Evolutionary conservation across 768 basidiomycete species (phyloP).

Genomic region (Peribolospora baueri): DNA sequence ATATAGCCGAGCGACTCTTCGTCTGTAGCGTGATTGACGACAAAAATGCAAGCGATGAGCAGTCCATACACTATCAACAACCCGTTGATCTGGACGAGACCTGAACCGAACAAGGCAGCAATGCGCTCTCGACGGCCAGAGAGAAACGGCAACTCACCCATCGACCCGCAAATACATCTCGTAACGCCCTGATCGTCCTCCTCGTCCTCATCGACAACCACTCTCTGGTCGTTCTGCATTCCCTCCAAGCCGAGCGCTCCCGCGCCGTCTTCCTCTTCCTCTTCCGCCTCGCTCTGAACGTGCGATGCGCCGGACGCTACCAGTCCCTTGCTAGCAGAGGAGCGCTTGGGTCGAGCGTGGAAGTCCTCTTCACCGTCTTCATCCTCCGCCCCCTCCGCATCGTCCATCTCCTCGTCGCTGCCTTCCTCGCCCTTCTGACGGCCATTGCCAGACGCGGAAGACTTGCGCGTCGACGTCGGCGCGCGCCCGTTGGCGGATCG

Average conservation of each 20-base stretch:
- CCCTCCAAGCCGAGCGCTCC: not conserved
- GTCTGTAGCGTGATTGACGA: slow-evolving; percentile 21
- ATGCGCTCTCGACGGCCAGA: slow-evolving; percentile 22
- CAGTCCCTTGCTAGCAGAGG: too few species aligned
- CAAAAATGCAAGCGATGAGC: not conserved
- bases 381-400: too few species aligned
- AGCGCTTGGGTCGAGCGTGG: too few species aligned
- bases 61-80: not conserved
- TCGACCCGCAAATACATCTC: slow-evolving; percentile 64
- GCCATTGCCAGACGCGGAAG: too few species aligned
- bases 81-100: not conserved
- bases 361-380: too few species aligned
- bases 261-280: not conserved
- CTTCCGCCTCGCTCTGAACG: not conserved
- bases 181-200: slow-evolving; percentile 35
- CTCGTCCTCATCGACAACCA: slow-evolving; percentile 32
- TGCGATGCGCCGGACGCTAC: too few species aligned
- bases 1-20: slow-evolving; percentile 52
- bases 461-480: too few species aligned
- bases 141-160: slow-evolving; percentile 30
- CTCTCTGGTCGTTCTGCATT: slow-evolving; percentile 20
- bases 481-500: too few species aligned
- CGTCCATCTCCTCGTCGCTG: too few species aligned
- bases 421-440: too few species aligned
- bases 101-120: not conserved